Evolutionary conservation across 805 yeast genomes (phyloP).

Genomic region (Sugiyamaella marilandica): DNA sequence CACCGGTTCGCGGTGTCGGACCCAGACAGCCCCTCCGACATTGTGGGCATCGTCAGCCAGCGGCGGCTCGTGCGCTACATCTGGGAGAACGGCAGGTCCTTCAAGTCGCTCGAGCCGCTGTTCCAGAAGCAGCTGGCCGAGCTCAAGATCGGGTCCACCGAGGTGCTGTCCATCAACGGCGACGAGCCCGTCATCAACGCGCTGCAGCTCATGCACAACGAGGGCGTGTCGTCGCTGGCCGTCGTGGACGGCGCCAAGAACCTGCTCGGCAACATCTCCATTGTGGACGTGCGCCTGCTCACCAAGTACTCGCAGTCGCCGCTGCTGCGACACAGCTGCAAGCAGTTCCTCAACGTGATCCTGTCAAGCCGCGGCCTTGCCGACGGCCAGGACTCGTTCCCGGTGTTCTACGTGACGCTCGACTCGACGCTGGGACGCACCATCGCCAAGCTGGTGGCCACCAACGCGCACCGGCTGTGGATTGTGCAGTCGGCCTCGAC

Average conservation of each 20-base stretch:
- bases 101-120: slow-evolving; percentile 73
- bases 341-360: slow-evolving; percentile 82
- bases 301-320: slow-evolving; percentile 84
- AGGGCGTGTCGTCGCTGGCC: slow-evolving; percentile 84
- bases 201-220: slow-evolving; percentile 73
- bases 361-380: slow-evolving; percentile 84
- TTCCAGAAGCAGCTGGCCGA: slow-evolving; percentile 65
- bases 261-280: slow-evolving; percentile 86
- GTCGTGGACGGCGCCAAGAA: slow-evolving; percentile 76
- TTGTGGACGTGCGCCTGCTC: slow-evolving; percentile 87
- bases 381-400: slow-evolving; percentile 94
- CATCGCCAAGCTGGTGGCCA: slow-evolving; percentile 91
- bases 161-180: slow-evolving; percentile 77
- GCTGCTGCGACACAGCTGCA: slow-evolving; percentile 72
- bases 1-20: slow-evolving; percentile 84
- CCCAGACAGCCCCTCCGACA: slow-evolving; percentile 43
- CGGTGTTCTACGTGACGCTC: slow-evolving; percentile 87
- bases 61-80: slow-evolving; percentile 77
- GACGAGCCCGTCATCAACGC: slow-evolving; percentile 88
- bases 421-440: slow-evolving; percentile 79
- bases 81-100: slow-evolving; percentile 90
- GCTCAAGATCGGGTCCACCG: slow-evolving; percentile 64
- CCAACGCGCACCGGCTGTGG: slow-evolving; percentile 75
- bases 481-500: slow-evolving; percentile 32
- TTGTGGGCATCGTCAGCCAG: slow-evolving; percentile 85